These are phyloP conservation scores for Chiua virens DNA, from an alignment of 768 basidiomycete species.

Conservation along the genomic window DNA sequence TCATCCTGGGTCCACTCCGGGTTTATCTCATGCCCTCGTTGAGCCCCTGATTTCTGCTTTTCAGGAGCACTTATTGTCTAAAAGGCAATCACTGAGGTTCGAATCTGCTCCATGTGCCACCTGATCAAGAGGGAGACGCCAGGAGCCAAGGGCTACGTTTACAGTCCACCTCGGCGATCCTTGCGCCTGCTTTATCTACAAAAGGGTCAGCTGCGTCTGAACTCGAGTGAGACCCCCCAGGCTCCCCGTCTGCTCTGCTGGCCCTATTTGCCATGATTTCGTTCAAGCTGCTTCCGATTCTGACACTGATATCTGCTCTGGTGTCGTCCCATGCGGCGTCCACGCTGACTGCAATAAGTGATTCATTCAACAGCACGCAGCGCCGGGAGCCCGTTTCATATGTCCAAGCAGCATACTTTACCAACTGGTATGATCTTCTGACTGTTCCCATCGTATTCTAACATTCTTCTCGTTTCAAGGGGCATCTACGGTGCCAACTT, in stretches of 20 bases:
- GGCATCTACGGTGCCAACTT: conserved; percentile 66
- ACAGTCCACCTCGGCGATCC: conserved; percentile 7
- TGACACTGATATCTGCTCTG: conserved; percentile 11
- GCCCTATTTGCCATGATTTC: neutral
- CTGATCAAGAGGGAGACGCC: conserved; percentile 14
- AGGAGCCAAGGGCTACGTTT: conserved; percentile 15
- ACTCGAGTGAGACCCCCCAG: neutral
- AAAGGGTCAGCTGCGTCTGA: conserved; percentile 10
- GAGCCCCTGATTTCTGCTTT: conserved; percentile 2
- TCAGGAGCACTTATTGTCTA: conserved; percentile 8
- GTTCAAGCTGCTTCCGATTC: neutral
- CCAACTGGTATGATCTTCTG: conserved; percentile 31
- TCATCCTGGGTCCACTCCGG: conserved; percentile 8
- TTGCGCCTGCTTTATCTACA: conserved; percentile 3
- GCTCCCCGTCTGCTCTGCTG: neutral
- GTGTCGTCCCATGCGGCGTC: conserved; percentile 11
- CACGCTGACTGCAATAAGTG: conserved; percentile 1
- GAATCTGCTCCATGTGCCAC: conserved; percentile 13
- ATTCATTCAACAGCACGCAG: conserved; percentile 2
- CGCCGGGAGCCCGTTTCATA: conserved; percentile 21
- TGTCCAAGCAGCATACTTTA: conserved; percentile 36
- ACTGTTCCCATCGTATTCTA: neutral
- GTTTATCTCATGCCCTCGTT: conserved; percentile 6
- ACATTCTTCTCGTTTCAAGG: conserved; percentile 26
- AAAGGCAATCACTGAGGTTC: neutral